These are phyloP conservation scores for Rhodotorula sp. DNA, from an alignment of 1,284 basidiomycete species.

Conservation along the genomic window DNA sequence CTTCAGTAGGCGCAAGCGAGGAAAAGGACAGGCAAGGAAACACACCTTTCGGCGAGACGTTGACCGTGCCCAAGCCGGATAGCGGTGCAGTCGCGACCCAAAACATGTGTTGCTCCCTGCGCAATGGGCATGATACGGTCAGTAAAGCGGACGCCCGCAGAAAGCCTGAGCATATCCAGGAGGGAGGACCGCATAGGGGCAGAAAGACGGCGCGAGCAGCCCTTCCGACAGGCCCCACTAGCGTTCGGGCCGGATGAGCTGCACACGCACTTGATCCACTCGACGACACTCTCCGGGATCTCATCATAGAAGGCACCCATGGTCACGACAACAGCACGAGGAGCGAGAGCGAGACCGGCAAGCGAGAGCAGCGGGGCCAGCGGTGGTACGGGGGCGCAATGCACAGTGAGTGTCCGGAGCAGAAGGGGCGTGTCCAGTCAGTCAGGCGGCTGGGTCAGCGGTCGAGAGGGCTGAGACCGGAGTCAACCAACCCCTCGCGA, in stretches of 20 bases:
- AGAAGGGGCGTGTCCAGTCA: no score
- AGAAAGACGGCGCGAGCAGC: no score
- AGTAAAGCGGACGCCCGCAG: not conserved
- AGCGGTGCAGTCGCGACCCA: constrained; percentile 4
- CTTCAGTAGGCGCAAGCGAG: no score
- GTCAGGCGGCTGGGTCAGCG: no score
- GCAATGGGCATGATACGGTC: no score
- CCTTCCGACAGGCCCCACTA: no score
- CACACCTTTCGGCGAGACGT: constrained; percentile 14
- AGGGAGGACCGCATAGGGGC: no score
- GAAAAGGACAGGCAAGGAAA: not conserved
- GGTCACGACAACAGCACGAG: not conserved
- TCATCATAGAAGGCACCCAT: constrained; percentile 43
- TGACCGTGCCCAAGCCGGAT: not conserved
- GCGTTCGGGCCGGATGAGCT: not conserved
- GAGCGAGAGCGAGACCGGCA: not conserved
- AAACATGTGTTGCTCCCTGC: constrained; percentile 6
- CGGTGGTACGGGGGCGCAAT: no score
- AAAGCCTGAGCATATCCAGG: no score
- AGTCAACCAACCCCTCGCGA: no score
- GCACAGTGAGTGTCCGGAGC: no score
- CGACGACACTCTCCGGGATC: constrained; percentile 29
- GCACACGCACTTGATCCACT: constrained; percentile 23
- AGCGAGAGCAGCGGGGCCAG: not conserved
- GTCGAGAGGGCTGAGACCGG: no score